These are phyloP conservation scores for Raphanus sativus DNA, from an alignment of 345 rosid genomes.

Conservation along the genomic window DNA sequence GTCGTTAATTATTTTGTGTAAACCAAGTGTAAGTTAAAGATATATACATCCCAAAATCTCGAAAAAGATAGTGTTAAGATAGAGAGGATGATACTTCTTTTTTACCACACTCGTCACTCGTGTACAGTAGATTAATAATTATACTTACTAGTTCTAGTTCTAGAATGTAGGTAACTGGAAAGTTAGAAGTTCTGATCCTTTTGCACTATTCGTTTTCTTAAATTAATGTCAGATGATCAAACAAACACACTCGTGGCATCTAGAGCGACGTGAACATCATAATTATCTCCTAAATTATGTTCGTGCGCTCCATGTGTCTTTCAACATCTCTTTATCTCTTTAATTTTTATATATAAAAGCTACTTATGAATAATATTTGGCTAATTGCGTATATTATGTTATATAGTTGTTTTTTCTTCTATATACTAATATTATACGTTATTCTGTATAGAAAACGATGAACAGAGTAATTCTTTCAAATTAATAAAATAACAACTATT, in stretches of 20 bases:
- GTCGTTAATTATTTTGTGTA: not conserved
- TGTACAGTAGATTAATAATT: conserved; percentile 6
- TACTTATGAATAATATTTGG: not conserved
- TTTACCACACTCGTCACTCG: conserved; percentile 26
- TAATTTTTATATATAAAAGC: not conserved
- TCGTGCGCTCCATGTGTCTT: conserved; percentile 36
- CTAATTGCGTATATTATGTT: not conserved
- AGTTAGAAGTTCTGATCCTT: conserved; percentile 18
- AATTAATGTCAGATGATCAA: conserved; percentile 42
- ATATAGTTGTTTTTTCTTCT: not conserved
- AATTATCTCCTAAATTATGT: conserved; percentile 12
- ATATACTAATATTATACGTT: not conserved
- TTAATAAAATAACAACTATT: not conserved
- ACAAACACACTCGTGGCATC: conserved; percentile 44
- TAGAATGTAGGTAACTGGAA: conserved; percentile 17
- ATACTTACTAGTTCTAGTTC: not conserved
- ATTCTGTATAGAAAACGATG: not conserved
- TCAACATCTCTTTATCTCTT: not conserved
- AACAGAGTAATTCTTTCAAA: not conserved
- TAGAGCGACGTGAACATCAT: conserved; percentile 22
- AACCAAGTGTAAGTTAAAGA: not conserved
- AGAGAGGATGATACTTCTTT: not conserved
- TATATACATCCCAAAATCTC: not conserved
- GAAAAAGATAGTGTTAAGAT: not conserved
- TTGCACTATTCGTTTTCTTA: not conserved